These are phyloP conservation scores for Nicotiana knightiana DNA, from an alignment of 257 asterid genomes.

Conservation along the genomic window DNA sequence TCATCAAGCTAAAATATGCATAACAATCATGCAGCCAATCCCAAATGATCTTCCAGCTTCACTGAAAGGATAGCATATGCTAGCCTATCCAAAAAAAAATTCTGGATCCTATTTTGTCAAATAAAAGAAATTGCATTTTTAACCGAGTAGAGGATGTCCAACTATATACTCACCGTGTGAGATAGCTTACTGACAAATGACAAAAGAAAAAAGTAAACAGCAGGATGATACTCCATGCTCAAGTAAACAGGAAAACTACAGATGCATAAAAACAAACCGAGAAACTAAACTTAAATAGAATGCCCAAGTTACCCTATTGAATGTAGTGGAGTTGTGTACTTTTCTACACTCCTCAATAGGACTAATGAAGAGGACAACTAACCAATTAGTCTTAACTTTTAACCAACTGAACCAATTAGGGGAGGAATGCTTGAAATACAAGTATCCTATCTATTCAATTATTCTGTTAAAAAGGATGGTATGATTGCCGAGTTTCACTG, in stretches of 20 bases:
- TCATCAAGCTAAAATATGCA: too few species aligned
- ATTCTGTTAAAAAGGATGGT: too few species aligned
- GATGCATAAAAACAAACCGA: not conserved
- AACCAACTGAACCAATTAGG: too few species aligned
- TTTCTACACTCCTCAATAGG: not conserved
- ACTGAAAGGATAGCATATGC: not conserved
- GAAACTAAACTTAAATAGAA: not conserved
- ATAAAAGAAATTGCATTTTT: not conserved
- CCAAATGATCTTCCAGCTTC: not conserved
- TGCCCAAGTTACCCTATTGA: not conserved
- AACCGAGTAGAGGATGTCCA: not conserved
- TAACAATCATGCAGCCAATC: not conserved
- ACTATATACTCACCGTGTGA: not conserved
- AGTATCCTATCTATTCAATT: too few species aligned
- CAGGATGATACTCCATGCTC: not conserved
- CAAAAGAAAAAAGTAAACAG: not conserved
- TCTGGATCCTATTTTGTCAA: not conserved
- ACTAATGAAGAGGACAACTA: not conserved
- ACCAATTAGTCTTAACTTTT: not conserved
- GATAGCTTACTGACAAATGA: not conserved
- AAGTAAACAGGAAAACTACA: not conserved
- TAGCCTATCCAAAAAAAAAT: not conserved
- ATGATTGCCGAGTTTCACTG: too few species aligned
- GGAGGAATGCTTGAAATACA: too few species aligned
- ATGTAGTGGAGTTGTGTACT: not conserved